These are phyloP conservation scores for Emmonsiellopsis sp. DNA, from an alignment of 2,329 filamentous ascomycete species.

Conservation along the genomic window DNA sequence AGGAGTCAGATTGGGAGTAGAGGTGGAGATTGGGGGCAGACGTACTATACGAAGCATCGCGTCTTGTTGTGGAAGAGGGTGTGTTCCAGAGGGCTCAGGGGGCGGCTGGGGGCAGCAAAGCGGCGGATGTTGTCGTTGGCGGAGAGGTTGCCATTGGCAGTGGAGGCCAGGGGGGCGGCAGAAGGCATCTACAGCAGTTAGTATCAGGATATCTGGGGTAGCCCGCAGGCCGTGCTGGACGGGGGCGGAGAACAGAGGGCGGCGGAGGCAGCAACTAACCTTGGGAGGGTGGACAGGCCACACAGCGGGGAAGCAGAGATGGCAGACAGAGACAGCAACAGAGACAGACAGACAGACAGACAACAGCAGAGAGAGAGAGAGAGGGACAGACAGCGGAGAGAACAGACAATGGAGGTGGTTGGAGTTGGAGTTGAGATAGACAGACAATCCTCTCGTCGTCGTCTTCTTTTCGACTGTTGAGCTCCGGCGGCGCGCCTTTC, in stretches of 20 bases:
- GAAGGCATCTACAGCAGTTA: constrained; percentile 46
- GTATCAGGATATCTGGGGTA: neutral
- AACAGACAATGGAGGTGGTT: neutral
- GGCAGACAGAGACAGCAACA: constrained; percentile 8
- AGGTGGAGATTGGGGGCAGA: constrained; percentile 13
- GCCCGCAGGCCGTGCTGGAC: no score
- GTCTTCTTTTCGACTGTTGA: neutral
- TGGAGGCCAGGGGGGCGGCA: constrained; percentile 38
- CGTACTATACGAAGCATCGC: constrained; percentile 95
- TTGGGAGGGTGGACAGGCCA: constrained; percentile 13
- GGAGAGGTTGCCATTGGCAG: constrained; percentile 49
- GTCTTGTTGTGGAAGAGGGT: constrained; percentile 99
- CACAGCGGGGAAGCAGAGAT: constrained; percentile 16
- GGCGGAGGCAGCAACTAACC: constrained; percentile 10
- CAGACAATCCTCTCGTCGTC: neutral
- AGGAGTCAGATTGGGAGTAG: constrained; percentile 17
- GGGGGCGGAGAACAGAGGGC: constrained; percentile 4
- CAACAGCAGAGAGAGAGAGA: constrained; percentile 12
- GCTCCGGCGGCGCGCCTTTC: neutral
- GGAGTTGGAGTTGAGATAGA: constrained; percentile 5
- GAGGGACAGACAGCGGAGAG: constrained; percentile 9
- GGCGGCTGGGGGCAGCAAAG: constrained; percentile 85
- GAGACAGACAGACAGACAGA: constrained; percentile 16
- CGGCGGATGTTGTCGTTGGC: constrained; percentile 99
- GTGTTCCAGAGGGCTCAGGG: constrained; percentile 79